Percentiles rank a stretch among this genome's conserved stretches.
Evolutionary conservation across 805 yeast genomes (phyloP).

Genomic region (Teunomyces panamensis): DNA sequence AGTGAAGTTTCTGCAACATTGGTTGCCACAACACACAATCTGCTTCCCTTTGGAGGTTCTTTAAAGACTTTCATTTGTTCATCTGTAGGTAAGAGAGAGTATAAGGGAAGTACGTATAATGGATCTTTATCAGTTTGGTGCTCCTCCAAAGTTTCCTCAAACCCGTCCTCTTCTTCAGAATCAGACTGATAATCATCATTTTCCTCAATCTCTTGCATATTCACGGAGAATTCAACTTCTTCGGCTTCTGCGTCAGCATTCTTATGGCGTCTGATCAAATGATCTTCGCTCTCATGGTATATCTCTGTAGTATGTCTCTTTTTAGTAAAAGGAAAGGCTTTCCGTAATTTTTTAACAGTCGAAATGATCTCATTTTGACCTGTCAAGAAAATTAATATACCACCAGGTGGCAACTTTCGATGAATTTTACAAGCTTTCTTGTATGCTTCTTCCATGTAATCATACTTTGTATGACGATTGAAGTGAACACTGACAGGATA

Average conservation of each 20-base stretch:
- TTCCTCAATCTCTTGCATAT: slow-evolving; percentile 35
- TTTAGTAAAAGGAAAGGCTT: slow-evolving; percentile 59
- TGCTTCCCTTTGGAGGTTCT: slow-evolving; percentile 77
- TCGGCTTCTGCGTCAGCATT: slow-evolving; percentile 80
- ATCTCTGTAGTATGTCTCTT: slow-evolving; percentile 17
- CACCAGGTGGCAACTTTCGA: slow-evolving; percentile 84
- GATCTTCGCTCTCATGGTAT: slow-evolving; percentile 24
- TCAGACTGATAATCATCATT: slow-evolving; percentile 48
- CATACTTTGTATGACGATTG: slow-evolving; percentile 70
- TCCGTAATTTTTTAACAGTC: slow-evolving; percentile 65
- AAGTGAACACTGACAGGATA: slow-evolving; percentile 92
- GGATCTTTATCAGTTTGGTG: slow-evolving; percentile 76
- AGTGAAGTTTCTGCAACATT: slow-evolving; percentile 97
- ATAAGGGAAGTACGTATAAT: slow-evolving; percentile 84
- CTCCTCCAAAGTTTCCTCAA: slow-evolving; percentile 68
- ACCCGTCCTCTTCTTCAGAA: slow-evolving; percentile 59
- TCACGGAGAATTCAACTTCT: slow-evolving; percentile 73
- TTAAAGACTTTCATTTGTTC: slow-evolving; percentile 94
- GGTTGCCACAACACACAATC: slow-evolving; percentile 92
- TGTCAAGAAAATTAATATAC: slow-evolving; percentile 85
- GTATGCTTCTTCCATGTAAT: slow-evolving; percentile 85
- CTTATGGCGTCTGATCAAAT: slow-evolving; percentile 45
- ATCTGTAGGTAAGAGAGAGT: slow-evolving; percentile 87
- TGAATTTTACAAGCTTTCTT: slow-evolving; percentile 86
- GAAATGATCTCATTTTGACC: slow-evolving; percentile 90